Evolutionary conservation across 2,329 filamentous ascomycete genomes (phyloP).

Genomic region (Penicillium brasilianum): DNA sequence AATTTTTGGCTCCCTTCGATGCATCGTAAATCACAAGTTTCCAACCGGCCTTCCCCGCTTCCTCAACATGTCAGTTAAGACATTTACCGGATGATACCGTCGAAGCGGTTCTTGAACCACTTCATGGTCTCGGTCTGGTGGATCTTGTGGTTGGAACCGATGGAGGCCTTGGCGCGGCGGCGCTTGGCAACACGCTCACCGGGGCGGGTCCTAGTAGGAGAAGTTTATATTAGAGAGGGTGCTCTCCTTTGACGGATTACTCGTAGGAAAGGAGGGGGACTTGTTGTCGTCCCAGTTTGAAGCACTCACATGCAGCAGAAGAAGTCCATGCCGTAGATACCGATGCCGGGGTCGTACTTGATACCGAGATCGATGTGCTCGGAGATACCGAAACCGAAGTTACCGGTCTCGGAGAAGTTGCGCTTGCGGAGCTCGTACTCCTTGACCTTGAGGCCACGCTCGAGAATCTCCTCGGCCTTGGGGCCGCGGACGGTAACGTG

Average conservation of each 20-base stretch:
- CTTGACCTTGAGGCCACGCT: constrained; percentile 99
- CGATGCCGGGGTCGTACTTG: constrained; percentile 98
- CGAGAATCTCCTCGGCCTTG: constrained; percentile 99
- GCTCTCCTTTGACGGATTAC: neutral
- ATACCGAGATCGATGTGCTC: constrained; percentile 99
- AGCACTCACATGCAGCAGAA: constrained; percentile 94
- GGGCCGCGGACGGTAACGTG: constrained; percentile 99
- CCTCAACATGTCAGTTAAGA: constrained; percentile 27
- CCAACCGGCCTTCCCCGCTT: constrained; percentile 34
- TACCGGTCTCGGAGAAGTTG: constrained; percentile 99
- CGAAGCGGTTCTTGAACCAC: constrained; percentile 97
- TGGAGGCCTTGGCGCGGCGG: constrained; percentile 82
- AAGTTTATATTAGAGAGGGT: constrained; percentile 36
- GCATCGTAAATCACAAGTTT: constrained; percentile 40
- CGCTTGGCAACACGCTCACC: constrained; percentile 97
- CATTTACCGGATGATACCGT: constrained; percentile 97
- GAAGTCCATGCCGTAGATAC: constrained; percentile 99
- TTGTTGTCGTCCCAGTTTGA: neutral
- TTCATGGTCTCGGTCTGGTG: constrained; percentile 93
- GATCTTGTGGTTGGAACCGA: constrained; percentile 91
- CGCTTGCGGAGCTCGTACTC: constrained; percentile 99
- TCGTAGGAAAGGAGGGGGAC: neutral
- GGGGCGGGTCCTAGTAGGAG: constrained; percentile 74
- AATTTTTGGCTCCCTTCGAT: constrained; percentile 38
- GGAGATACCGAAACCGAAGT: constrained; percentile 99